These are phyloP conservation scores for Murraya paniculata DNA, from an alignment of 345 rosid species.

Conservation along the genomic window DNA sequence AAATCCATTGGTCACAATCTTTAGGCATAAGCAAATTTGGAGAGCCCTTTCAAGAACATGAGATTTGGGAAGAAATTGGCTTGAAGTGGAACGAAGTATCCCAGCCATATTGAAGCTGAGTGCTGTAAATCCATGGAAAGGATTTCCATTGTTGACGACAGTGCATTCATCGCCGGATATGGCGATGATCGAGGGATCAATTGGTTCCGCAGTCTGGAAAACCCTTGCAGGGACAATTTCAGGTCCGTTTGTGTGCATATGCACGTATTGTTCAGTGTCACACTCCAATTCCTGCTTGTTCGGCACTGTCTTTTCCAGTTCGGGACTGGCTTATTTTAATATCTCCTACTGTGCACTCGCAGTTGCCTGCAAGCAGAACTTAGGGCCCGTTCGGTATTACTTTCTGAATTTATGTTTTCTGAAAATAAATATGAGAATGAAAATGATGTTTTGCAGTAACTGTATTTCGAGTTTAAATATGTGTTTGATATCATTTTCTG, in stretches of 20 bases:
- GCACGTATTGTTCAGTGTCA: slow-evolving; percentile 19
- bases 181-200: slow-evolving; percentile 18
- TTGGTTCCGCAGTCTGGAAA: slow-evolving; percentile 5
- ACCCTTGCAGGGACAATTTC: slow-evolving; percentile 18
- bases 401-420: too few species aligned
- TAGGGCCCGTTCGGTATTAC: too few species aligned
- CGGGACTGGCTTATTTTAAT: slow-evolving; percentile 12
- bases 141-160: slow-evolving; percentile 10
- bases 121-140: background rate
- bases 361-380: slow-evolving; percentile 10
- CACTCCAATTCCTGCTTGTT: slow-evolving; percentile 18
- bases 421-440: too few species aligned
- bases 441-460: too few species aligned
- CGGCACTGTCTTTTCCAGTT: background rate
- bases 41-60: background rate
- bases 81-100: slow-evolving; percentile 2
- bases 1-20: too few species aligned
- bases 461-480: too few species aligned
- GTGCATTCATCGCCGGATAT: slow-evolving; percentile 3
- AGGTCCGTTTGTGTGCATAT: background rate
- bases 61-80: background rate
- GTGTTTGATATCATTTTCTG: too few species aligned
- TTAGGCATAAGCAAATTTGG: too few species aligned
- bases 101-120: slow-evolving; percentile 24
- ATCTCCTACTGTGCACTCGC: background rate